A percentile compares a stretch with the other conserved stretches of the same genome.
These are phyloP conservation scores for Brassica incana DNA, from an alignment of 345 rosid genomes.

Conservation along the genomic window DNA sequence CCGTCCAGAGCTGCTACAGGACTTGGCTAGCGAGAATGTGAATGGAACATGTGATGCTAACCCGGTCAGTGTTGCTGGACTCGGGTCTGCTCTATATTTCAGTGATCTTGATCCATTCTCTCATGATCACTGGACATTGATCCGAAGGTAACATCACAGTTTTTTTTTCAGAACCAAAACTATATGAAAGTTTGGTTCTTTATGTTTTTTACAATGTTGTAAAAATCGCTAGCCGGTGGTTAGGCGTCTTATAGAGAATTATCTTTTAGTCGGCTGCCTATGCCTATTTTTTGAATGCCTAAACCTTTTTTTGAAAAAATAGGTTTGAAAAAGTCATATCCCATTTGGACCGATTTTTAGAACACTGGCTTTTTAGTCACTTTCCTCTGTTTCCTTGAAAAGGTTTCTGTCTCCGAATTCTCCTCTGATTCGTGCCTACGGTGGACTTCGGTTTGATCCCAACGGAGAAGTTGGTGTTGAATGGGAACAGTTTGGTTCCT, in stretches of 20 bases:
- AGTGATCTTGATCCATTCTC: constrained; percentile 67
- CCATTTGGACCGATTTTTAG: no score
- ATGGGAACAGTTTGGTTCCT: constrained; percentile 83
- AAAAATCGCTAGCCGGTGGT: no score
- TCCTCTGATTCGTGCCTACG: constrained; percentile 86
- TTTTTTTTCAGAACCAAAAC: neutral
- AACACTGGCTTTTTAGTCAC: neutral
- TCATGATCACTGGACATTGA: constrained; percentile 73
- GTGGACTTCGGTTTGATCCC: constrained; percentile 83
- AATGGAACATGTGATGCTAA: constrained; percentile 41
- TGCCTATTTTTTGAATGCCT: no score
- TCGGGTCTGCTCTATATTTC: constrained; percentile 77
- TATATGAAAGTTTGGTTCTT: neutral
- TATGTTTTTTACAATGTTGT: no score
- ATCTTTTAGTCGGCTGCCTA: no score
- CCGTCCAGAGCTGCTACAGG: constrained; percentile 38
- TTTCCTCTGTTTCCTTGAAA: neutral
- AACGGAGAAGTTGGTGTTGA: constrained; percentile 55
- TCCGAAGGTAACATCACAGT: constrained; percentile 52
- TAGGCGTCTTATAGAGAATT: no score
- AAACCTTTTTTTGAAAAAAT: no score
- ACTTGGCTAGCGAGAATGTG: constrained; percentile 33
- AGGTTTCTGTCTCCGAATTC: constrained; percentile 69
- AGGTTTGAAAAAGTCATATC: no score
- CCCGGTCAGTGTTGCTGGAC: constrained; percentile 73